phyloP scores from a whole-genome alignment of 129 eudicot genomes.

The Kitagawia praeruptora region DNA sequence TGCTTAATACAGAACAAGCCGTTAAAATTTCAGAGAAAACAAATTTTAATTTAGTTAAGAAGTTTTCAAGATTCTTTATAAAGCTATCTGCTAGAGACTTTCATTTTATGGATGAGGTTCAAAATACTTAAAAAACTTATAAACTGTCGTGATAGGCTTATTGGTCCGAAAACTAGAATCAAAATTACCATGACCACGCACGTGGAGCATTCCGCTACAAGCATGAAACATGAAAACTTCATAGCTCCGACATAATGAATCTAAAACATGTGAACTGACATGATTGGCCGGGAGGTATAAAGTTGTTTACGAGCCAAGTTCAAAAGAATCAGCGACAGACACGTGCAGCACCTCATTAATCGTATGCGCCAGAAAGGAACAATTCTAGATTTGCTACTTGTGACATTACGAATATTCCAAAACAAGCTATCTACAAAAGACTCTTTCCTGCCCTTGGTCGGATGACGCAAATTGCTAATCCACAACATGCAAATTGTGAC shows the following conservation, averaged over 20 bases:
- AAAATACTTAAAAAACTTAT: background rate
- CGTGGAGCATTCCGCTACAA: background rate
- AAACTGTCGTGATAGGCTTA: background rate
- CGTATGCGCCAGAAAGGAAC: background rate
- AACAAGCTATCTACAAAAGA: background rate
- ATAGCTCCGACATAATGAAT: background rate
- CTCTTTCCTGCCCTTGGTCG: background rate
- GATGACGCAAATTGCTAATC: background rate
- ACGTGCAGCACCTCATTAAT: background rate
- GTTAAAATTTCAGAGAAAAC: background rate
- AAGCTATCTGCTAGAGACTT: background rate
- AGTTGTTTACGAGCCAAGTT: background rate
- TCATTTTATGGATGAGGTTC: background rate
- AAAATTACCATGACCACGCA: background rate
- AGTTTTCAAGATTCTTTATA: background rate
- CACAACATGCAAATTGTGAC: slow-evolving; percentile 4
- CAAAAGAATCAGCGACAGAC: background rate
- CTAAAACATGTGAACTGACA: background rate
- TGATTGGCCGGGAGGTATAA: background rate
- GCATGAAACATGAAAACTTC: background rate
- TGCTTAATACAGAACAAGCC: background rate
- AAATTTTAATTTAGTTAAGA: background rate
- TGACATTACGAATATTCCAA: background rate
- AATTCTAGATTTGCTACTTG: background rate
- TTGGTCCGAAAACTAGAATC: background rate